Base-by-base conservation (phyloP, 73 alveolate species). In the Symbiodinium natans region DNA sequence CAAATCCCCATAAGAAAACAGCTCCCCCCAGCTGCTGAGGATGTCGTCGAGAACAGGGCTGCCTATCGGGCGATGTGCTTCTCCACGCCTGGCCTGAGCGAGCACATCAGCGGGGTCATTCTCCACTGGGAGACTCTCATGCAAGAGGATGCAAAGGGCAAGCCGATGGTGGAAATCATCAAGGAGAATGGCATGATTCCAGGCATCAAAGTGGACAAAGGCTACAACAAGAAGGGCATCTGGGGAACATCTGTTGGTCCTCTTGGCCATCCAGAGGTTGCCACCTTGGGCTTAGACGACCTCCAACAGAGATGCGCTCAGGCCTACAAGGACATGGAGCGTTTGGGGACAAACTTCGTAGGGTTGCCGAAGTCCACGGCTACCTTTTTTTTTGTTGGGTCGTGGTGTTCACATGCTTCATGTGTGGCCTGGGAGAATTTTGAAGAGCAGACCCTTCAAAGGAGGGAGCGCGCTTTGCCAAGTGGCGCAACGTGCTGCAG, bases 141-240 rank as follows among this genome's bases (percentile, higher is more conserved):
- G 95, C 99, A 99, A 83, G 93, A 99, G 71, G 99, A 99, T 83
- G 99, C 99, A 63, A 99, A 99, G 71, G 99, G 99, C 74, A 99
- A 99, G 99, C 59, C 99, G 87, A 99, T 99, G 99, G 99, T 99
- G 40, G 99, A 99, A 87, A 92, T 99, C 92, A 99, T 99, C 86
- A 71, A 98, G 86, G 99, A 93, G 59, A 99, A 99, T 99, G 99
- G 99, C 40, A 99, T 99, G 98, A 96, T 99, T 77, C 99, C 99
- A 42, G 99, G 99, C 38, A 99, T 99, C 99, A 99, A 99, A 99
- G 99, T 99, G 54, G 99, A 99, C 99, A 99, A 99, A 96, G 99
- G 99, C 68, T 88, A 88, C 85, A 41, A 88, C 95, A 88, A 88
- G 95, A 88, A 88, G 71, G 95, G 95, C 86, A 88, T 88, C 74